A percentile compares a stretch with the other conserved stretches of the same genome.
phyloP scores from a whole-genome alignment of 2,329 filamentous ascomycete species.

The Pseudocercospora cruenta region DNA sequence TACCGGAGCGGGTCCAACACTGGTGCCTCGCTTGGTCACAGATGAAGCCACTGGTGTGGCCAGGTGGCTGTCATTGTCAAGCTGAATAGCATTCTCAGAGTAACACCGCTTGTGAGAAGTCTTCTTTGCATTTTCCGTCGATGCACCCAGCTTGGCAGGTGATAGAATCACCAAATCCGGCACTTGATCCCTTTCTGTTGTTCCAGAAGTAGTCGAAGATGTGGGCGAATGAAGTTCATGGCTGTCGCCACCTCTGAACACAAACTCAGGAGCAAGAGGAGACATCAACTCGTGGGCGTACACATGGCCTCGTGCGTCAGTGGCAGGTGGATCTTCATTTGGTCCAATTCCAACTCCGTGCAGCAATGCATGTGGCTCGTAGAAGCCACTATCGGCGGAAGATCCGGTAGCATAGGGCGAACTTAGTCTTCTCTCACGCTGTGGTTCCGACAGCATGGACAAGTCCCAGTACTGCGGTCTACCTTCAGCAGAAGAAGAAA shows the following conservation, averaged over 20 bases:
- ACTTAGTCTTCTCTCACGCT: constrained; percentile 18
- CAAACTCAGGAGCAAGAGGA: constrained; percentile 13
- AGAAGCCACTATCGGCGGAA: constrained; percentile 35
- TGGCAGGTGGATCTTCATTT: constrained; percentile 12
- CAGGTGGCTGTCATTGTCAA: constrained; percentile 27
- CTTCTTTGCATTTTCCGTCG: constrained; percentile 6
- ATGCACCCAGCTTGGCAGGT: constrained; percentile 12
- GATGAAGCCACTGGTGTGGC: constrained; percentile 8
- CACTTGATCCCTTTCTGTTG: constrained; percentile 8
- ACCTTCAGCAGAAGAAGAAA: constrained; percentile 10
- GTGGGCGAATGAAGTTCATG: not conserved
- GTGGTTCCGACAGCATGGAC: constrained; percentile 33
- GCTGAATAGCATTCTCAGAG: constrained; percentile 34
- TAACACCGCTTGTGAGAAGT: constrained; percentile 30
- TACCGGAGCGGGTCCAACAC: constrained; percentile 26
- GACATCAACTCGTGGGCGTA: constrained; percentile 32
- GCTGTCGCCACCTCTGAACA: not conserved
- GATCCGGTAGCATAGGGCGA: constrained; percentile 25
- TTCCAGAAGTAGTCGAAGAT: not conserved
- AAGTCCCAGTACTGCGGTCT: constrained; percentile 37
- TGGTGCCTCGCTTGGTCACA: constrained; percentile 24
- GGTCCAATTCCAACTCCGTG: constrained; percentile 8
- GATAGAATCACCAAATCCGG: constrained; percentile 16
- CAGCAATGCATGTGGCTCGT: constrained; percentile 28
- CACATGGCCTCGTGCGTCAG: constrained; percentile 26